phyloP scores from a whole-genome alignment of 176 grass and related monocot species.

The Alloteropsis semialata region DNA sequence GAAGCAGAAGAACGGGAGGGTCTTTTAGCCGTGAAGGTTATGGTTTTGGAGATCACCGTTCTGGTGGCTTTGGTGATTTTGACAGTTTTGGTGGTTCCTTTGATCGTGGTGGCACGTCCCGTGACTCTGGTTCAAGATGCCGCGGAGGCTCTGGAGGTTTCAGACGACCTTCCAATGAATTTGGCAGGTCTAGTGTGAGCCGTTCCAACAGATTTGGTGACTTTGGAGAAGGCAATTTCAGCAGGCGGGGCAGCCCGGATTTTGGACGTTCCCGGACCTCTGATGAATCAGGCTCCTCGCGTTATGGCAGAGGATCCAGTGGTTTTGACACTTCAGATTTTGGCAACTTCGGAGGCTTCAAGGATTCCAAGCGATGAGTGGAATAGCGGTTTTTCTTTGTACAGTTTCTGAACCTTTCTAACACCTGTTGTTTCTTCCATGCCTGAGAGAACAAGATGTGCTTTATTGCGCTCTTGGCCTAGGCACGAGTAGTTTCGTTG shows the following conservation, averaged over 20 bases:
- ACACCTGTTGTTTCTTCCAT: neutral
- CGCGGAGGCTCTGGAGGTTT: conserved; percentile 31
- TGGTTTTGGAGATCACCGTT: conserved; percentile 39
- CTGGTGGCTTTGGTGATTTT: conserved; percentile 39
- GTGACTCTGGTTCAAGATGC: conserved; percentile 23
- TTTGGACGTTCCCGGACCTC: conserved; percentile 6
- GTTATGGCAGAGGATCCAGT: conserved; percentile 9
- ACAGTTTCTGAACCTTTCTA: conserved; percentile 21
- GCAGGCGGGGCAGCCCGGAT: conserved; percentile 9
- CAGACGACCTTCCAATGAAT: conserved; percentile 3
- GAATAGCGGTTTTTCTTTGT: neutral
- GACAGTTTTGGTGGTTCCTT: conserved; percentile 18
- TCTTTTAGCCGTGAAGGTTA: conserved; percentile 40
- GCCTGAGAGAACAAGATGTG: neutral
- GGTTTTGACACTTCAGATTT: conserved; percentile 30
- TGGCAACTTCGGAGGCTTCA: conserved; percentile 8
- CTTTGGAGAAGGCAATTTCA: conserved; percentile 23
- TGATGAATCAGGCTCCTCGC: conserved; percentile 6
- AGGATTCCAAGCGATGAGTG: conserved; percentile 17
- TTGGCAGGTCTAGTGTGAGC: conserved; percentile 21
- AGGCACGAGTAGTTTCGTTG: neutral
- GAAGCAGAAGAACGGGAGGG: conserved; percentile 39
- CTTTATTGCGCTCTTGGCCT: neutral
- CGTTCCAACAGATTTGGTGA: conserved; percentile 29
- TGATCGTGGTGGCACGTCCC: conserved; percentile 33